phyloP scores from a whole-genome alignment of 2,329 filamentous ascomycete genomes.

The Arthroderma sp. region DNA sequence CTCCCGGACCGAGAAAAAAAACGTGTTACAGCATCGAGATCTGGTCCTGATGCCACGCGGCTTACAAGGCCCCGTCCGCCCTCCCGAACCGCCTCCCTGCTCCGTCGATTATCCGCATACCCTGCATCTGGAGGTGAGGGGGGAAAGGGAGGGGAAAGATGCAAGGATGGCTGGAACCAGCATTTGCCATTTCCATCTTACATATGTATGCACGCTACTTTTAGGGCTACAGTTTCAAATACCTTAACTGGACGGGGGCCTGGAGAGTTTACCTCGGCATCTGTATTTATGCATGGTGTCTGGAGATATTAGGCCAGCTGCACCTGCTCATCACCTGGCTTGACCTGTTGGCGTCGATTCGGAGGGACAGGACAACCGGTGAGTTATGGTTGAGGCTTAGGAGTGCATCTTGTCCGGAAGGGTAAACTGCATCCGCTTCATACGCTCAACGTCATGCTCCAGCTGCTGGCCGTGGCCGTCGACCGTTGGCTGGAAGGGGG shows the following conservation, averaged over 20 bases:
- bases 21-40: neutral
- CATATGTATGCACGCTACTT: neutral
- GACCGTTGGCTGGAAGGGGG: no score
- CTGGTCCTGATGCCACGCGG: neutral
- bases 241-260: neutral
- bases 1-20: neutral
- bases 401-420: no score
- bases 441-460: no score
- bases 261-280: neutral
- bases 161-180: neutral
- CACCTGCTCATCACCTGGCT: no score
- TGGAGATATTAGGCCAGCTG: no score
- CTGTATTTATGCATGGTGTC: neutral
- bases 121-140: neutral
- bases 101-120: neutral
- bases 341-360: no score
- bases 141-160: no score
- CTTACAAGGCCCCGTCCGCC: neutral
- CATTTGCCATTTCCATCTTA: neutral
- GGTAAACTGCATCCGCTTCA: no score
- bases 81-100: neutral
- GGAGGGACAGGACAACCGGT: no score
- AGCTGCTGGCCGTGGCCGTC: no score
- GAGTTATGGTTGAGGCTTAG: no score
- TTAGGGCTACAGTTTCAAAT: neutral